phyloP scores from a whole-genome alignment of 768 basidiomycete species.

The Rhizopogon roseolus region DNA sequence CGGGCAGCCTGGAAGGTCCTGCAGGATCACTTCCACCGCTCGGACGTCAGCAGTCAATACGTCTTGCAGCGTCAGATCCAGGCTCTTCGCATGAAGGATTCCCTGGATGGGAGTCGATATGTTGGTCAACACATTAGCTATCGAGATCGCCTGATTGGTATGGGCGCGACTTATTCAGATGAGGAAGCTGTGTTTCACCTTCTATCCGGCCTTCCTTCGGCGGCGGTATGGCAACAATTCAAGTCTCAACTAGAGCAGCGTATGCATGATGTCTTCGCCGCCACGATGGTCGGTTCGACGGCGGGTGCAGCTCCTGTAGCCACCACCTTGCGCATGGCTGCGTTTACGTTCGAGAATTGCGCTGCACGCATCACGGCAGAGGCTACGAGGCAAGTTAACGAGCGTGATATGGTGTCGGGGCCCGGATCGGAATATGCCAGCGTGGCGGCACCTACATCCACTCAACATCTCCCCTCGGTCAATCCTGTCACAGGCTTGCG shows the following conservation, averaged over 20 bases:
- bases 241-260: too few relatives aligned
- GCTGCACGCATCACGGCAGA: not conserved
- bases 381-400: not conserved
- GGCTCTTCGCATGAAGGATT: not conserved
- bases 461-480: too few relatives aligned
- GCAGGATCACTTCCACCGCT: too few relatives aligned
- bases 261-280: too few relatives aligned
- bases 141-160: not conserved
- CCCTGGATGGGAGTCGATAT: not conserved
- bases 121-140: not conserved
- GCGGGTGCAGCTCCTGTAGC: not conserved
- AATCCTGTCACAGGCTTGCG: too few relatives aligned
- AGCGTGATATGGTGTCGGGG: not conserved
- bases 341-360: not conserved
- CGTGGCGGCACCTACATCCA: too few relatives aligned
- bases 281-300: not conserved
- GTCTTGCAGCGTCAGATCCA: not conserved
- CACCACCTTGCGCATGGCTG: not conserved
- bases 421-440: not conserved
- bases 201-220: not conserved
- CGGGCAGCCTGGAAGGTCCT: not conserved
- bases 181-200: not conserved
- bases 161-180: not conserved
- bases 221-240: not conserved
- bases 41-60: too few relatives aligned